phyloP scores from a whole-genome alignment of 1,139 yeast species.

The Candida tropicalis region DNA sequence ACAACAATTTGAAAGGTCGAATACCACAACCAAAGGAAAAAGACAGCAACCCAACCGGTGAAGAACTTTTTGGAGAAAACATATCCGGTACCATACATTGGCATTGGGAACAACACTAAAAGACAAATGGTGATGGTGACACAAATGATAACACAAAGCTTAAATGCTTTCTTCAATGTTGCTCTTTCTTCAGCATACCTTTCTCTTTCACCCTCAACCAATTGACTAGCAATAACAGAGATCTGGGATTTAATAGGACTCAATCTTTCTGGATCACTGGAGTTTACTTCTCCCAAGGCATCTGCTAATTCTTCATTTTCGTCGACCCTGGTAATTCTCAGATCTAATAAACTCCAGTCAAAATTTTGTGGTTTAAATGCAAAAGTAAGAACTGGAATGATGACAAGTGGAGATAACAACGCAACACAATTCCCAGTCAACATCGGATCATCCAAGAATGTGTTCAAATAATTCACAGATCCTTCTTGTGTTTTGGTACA shows the following conservation, averaged over 20 bases:
- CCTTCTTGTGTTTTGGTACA: constrained; percentile 58
- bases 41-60: constrained; percentile 81
- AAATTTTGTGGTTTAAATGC: constrained; percentile 70
- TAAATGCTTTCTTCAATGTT: constrained; percentile 52
- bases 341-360: constrained; percentile 63
- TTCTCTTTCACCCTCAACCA: constrained; percentile 39
- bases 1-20: constrained; percentile 58
- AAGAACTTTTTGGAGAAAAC: constrained; percentile 72
- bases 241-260: constrained; percentile 42
- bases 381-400: constrained; percentile 67
- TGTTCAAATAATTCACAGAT: constrained; percentile 56
- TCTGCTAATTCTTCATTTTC: constrained; percentile 62
- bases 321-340: constrained; percentile 61
- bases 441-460: constrained; percentile 82
- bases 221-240: constrained; percentile 44
- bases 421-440: constrained; percentile 86
- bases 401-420: constrained; percentile 68
- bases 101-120: constrained; percentile 82
- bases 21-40: constrained; percentile 70
- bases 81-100: constrained; percentile 78
- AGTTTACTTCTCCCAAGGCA: constrained; percentile 24
- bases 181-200: constrained; percentile 46
- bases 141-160: constrained; percentile 57
- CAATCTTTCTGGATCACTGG: constrained; percentile 38
- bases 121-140: constrained; percentile 59